Evolutionary conservation across 192 early-diverging fungal genomes (phyloP), one percentile per base, ranked within the genome.

Genomic region (Neocallimastix lanati): DNA sequence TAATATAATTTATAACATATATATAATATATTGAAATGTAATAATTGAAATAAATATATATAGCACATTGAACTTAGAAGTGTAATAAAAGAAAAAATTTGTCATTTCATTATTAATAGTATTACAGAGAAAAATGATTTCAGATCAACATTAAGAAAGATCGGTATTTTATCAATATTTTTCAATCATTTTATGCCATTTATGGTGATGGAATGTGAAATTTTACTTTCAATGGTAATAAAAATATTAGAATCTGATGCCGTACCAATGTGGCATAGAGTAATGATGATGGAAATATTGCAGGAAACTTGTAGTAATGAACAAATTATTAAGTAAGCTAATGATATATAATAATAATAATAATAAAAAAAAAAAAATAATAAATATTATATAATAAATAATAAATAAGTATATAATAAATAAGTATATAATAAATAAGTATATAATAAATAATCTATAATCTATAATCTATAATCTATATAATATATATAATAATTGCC

Each of bases 161-260:
- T 25, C n/a, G 50, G 79, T 88, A 93, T 37, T 93, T 93, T 81
- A 86, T 87, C 82, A 86, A 93, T 76, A 84, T 92, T 21, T 79
- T 77, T 40, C 18, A 29, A 78, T 82, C 12, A 76, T 86, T 76
- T 25, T 29, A 76, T 76, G 77, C 27, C 16, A 77, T 29, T 21
- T 29, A 21, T 84, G 92, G 82, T 91, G 3, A 93, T 94, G 79
- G 96, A 97, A 81, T 96, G 95, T 86, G 97, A 99, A 84, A 93
- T 98, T 35, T 95, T 98, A 79, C 82, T 99, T 30, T 92, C 93
- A 11, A 92, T 99, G 86, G 89, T 96, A 79, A 89, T 92, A 37
- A 92, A 94, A 80, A 87, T 95, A 28, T 78, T 95, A 29, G 95
- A 94, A 29, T 88, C 93, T 3, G 93, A 94, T 76, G 87, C 90